Conservation (phyloP, 2,329 filamentous ascomycete species). For the Metarhizium guizhouense region DNA sequence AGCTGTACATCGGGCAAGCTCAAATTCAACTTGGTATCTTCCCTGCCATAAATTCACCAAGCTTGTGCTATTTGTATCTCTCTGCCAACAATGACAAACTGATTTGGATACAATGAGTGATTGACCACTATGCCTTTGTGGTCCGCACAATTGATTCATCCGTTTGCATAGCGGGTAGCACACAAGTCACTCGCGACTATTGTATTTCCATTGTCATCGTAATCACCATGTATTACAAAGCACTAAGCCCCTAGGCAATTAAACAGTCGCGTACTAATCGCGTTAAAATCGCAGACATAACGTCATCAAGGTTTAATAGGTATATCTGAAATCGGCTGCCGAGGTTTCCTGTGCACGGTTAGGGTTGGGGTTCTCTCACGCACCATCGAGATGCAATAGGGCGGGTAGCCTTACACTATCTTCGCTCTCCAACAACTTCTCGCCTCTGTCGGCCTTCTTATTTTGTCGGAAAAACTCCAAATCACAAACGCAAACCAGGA, state of each 20-base stretch:
- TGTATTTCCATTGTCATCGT: not conserved
- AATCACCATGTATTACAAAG: not conserved
- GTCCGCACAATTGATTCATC: not conserved
- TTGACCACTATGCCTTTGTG: not conserved
- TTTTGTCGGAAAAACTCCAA: conserved; percentile 36
- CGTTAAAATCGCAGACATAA: not conserved
- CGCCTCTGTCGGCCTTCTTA: conserved; percentile 41
- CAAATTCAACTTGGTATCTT: not conserved
- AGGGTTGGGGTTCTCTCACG: not conserved
- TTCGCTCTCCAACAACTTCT: conserved; percentile 38
- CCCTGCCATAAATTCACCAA: too few relatives aligned
- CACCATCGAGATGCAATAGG: not conserved
- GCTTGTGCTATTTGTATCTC: not conserved
- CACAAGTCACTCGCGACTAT: not conserved
- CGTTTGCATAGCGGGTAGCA: not conserved
- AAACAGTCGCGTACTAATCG: too few relatives aligned
- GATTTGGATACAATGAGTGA: not conserved
- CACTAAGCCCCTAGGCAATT: not conserved
- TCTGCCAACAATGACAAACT: not conserved
- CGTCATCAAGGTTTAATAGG: not conserved
- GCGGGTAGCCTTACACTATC: conserved; percentile 33
- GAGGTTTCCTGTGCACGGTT: not conserved
- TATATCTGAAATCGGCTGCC: not conserved
- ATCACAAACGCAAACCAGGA: conserved; percentile 34
- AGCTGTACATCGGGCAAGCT: not conserved